Conservation (phyloP, 2,329 filamentous ascomycete species). For the Cryphonectria japonica region DNA sequence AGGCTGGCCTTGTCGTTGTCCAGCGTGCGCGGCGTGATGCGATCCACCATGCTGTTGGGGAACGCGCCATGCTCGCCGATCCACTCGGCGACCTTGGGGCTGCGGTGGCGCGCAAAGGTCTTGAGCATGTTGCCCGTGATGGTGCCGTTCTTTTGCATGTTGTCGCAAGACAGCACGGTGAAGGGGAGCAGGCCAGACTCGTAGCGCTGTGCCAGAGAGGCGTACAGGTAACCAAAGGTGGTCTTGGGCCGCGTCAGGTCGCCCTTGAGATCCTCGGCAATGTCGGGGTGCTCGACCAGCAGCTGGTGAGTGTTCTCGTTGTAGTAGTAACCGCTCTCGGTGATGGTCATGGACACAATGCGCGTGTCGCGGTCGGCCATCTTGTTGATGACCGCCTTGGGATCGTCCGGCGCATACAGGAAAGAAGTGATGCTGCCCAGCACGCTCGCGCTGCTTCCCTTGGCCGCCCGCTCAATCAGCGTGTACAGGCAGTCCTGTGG, state of each 20-base stretch:
- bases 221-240: conserved; percentile 57
- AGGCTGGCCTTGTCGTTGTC: conserved; percentile 49
- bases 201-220: conserved; percentile 51
- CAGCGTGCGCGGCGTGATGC: conserved; percentile 56
- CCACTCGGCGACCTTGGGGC: conserved; percentile 54
- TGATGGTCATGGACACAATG: conserved; percentile 60
- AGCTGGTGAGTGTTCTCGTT: conserved; percentile 61
- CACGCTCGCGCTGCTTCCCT: conserved; percentile 51
- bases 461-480: conserved; percentile 56
- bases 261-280: conserved; percentile 51
- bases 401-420: conserved; percentile 55
- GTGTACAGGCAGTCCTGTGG: conserved; percentile 58
- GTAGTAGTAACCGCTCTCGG: conserved; percentile 61
- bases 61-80: conserved; percentile 52
- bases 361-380: conserved; percentile 58
- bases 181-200: conserved; percentile 53
- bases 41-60: conserved; percentile 61
- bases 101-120: conserved; percentile 51
- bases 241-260: conserved; percentile 49
- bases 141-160: conserved; percentile 61
- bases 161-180: conserved; percentile 59
- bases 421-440: conserved; percentile 57
- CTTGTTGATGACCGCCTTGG: conserved; percentile 56
- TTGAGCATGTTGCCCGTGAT: conserved; percentile 57
- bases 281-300: conserved; percentile 51